Percentiles rank a stretch among this genome's conserved stretches.
These are phyloP conservation scores for Talaromyces adpressus DNA, from an alignment of 495 filamentous ascomycete species.

Conservation along the genomic window DNA sequence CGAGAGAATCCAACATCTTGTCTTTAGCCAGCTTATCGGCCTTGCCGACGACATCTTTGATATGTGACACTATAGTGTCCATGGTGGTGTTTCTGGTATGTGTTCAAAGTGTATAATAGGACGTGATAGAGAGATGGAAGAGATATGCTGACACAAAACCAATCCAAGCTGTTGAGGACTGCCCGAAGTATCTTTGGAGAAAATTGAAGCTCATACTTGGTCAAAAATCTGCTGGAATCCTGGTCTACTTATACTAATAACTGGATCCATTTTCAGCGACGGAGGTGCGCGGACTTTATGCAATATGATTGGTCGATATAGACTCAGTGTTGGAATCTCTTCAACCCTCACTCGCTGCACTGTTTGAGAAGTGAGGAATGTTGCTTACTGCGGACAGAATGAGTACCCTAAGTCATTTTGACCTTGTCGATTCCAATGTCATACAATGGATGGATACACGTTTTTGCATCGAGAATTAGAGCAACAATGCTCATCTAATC, in stretches of 20 bases:
- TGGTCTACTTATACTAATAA: background rate
- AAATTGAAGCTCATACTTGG: background rate
- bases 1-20: conserved; percentile 17
- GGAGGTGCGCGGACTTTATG: background rate
- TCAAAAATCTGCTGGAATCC: background rate
- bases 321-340: background rate
- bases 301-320: background rate
- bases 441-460: background rate
- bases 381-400: background rate
- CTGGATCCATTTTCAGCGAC: background rate
- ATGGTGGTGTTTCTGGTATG: conserved; percentile 14
- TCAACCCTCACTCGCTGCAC: background rate
- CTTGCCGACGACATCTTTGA: conserved; percentile 13
- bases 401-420: background rate
- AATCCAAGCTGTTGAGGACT: background rate
- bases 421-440: background rate
- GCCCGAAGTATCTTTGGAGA: background rate
- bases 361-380: background rate
- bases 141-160: background rate
- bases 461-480: background rate
- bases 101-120: background rate
- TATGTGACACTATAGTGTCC: conserved; percentile 21
- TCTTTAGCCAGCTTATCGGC: conserved; percentile 15
- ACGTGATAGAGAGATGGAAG: background rate
- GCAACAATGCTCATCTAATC: background rate